Base-by-base conservation (phyloP, 1,139 yeast genomes). In the Zygoascus hellenicus region DNA sequence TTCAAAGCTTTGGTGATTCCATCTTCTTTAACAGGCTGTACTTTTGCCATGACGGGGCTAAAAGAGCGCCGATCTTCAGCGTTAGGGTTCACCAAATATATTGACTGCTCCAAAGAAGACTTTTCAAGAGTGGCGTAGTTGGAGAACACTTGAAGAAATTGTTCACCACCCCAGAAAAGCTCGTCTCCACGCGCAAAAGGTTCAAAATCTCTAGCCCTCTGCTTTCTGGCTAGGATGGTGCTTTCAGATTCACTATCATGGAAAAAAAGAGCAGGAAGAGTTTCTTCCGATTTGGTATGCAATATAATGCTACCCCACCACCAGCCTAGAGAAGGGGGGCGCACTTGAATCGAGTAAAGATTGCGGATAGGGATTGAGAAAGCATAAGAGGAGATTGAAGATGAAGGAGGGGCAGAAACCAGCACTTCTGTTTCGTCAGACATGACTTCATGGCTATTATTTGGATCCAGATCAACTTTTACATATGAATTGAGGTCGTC, bases 161-260 rank as follows among this genome's bases (percentile, higher is more conserved):
- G 86, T 38, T 76, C 76, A 1, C 97, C 98, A 26, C 98, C 98
- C 97, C 97, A 92, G 58, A 82, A 83, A 41, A 87, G 61, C 31
- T 78, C 81, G 26, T 71, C 68, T n/a, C 63, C 62, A 30, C 75
- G 76, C 17, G 77, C 78, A 65, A 87, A 90, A 0, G 95, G 90
- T 53, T 83, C 86, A 63, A 89, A 88, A 19, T 76, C 69, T 60
- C 80, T 78, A 56, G 77, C 78, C 50, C 81, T 76, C 42, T 75
- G 61, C 50, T 75, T 73, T 54, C 81, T 83, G 54, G 77, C 82
- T 52, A 74, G 66, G 48, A 76, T 69, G 0, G 95, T 87, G 38
- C 94, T 83, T 6, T 86, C 80, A 22, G 84, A 79, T 58, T 86
- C 92, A 50, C 86, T 83, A 61, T 94, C 98, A 64, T 92, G 97